Evolutionary conservation across 2,329 filamentous ascomycete genomes (phyloP).

Genomic region (Colletotrichum orbiculare): DNA sequence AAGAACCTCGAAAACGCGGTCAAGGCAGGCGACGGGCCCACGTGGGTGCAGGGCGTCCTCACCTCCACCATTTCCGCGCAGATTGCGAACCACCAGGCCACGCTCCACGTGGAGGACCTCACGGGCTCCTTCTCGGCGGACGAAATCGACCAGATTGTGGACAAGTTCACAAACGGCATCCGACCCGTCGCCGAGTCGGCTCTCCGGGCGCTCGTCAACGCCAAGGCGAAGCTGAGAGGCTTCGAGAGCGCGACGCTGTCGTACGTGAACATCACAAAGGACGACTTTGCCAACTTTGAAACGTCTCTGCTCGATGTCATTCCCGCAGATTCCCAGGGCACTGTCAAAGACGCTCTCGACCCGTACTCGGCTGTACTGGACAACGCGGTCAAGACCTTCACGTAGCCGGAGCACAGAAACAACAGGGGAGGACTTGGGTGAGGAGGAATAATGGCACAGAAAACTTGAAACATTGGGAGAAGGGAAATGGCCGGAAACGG

Average conservation of each 20-base stretch:
- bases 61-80: slow-evolving; percentile 4
- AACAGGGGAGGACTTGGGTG: no score
- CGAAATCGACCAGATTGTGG: background rate
- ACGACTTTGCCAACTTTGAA: background rate
- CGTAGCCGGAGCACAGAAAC: no score
- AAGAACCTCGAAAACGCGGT: background rate
- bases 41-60: background rate
- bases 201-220: background rate
- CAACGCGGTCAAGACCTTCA: no score
- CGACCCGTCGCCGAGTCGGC: background rate
- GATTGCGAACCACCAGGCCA: background rate
- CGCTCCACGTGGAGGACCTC: slow-evolving; percentile 15
- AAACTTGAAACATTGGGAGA: no score
- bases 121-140: background rate
- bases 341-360: no score
- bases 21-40: background rate
- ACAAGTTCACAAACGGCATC: slow-evolving; percentile 4
- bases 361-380: no score
- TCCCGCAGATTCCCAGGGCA: no score
- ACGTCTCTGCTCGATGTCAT: background rate
- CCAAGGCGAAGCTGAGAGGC: background rate
- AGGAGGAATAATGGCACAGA: no score
- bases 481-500: no score
- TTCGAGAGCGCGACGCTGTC: background rate
- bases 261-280: background rate